These are phyloP conservation scores for Chytriomyces sp. DNA, from an alignment of 192 early-diverging fungal genomes.

Conservation along the genomic window DNA sequence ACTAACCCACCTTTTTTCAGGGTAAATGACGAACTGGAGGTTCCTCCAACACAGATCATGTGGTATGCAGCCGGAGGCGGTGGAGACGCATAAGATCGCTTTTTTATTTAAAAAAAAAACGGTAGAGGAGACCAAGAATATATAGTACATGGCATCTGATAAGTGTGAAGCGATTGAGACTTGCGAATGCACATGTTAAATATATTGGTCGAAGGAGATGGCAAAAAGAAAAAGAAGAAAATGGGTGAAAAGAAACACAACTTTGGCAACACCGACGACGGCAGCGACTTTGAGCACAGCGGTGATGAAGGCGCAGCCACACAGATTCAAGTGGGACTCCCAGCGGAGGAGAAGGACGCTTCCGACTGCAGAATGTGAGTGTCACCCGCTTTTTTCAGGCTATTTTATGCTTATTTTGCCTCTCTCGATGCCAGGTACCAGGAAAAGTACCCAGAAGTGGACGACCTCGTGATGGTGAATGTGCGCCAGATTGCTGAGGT, in stretches of 20 bases:
- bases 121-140: too few species aligned
- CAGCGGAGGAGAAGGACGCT: background rate
- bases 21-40: constrained; percentile 61
- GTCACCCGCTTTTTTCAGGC: background rate
- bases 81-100: too few species aligned
- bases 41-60: constrained; percentile 62
- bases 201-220: background rate
- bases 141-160: too few species aligned
- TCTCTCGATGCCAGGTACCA: constrained; percentile 78
- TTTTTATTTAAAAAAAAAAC: too few species aligned
- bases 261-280: constrained; percentile 22
- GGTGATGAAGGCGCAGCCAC: constrained; percentile 12
- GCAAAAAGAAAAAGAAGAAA: background rate
- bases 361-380: constrained; percentile 21
- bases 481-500: constrained; percentile 89
- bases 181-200: too few species aligned
- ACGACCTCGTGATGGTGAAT: constrained; percentile 96
- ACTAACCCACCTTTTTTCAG: background rate
- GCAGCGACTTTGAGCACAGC: background rate
- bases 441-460: constrained; percentile 88
- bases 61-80: constrained; percentile 29
- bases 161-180: too few species aligned
- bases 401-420: background rate
- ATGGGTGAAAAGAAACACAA: constrained; percentile 5
- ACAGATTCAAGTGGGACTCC: background rate